Base-by-base conservation (phyloP, 2,329 filamentous ascomycete genomes). In the Atkinsonella hypoxylon region DNA sequence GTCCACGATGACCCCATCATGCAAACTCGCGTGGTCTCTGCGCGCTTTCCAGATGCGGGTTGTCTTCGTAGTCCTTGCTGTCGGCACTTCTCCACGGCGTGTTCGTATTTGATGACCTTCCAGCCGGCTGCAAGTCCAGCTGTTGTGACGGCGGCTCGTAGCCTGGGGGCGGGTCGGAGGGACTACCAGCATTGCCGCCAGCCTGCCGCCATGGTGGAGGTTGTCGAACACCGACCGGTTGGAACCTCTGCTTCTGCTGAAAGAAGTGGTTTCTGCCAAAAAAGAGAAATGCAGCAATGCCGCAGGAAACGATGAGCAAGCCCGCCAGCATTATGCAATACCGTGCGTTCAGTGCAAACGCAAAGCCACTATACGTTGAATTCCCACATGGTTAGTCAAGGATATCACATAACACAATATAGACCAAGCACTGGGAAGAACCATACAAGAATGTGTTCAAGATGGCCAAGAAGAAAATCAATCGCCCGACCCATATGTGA, bases 401-500 rank as follows among this genome's bases (percentile, higher is more conserved):
- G 2, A 7, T 3, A 18, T 17, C 7, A 31, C 15, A 15, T 15
- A 36, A 8, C 8, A 10, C 1, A 6, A 51, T 1, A 49, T 10
- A 34, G 17, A 17, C 32, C 32, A 32, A 8, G 3, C 8, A 17
- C 4, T 3, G 15, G 17, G 10, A 15, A 6, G 32, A 40, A 26
- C 66, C 75, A 54, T 65, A 78, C 76, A 81, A 63, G 55, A 81
- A 79, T 20, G 70, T 76, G 55, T 83, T 82, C 50, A 75, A 57
- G 15, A 78, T 65, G 43, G 77, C 80, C 3, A 80, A 58, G 10
- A 73, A 60, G 18, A 83, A 69, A 36, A 78, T 67, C 3, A 73
- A 44, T 13, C 79, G 72, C 2, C 81, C 81, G 3, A 80, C 64
- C 73, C 78, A 79, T 18, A 77, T 63, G 62, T 84, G 81, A 22